These are phyloP conservation scores for Aspergillaceae sp. DNA, from an alignment of 2,329 filamentous ascomycete genomes.

Conservation along the genomic window DNA sequence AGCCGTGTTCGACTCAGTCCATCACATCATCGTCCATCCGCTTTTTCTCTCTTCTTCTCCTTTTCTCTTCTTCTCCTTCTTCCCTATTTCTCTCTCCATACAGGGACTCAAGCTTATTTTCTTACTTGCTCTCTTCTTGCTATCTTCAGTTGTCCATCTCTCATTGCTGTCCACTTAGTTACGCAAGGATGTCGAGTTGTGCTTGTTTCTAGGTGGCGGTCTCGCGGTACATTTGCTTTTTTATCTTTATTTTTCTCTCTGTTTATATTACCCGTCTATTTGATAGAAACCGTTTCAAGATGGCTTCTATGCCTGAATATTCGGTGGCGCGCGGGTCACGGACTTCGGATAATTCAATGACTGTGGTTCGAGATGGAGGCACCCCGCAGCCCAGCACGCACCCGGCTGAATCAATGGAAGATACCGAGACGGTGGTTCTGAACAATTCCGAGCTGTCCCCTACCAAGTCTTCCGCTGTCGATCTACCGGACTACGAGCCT, in stretches of 20 bases:
- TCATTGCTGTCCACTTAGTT: background rate
- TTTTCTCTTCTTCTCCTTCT: background rate
- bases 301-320: slow-evolving; percentile 29
- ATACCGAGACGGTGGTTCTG: slow-evolving; percentile 24
- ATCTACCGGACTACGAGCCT: slow-evolving; percentile 25
- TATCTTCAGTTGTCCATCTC: background rate
- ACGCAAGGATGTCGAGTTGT: background rate
- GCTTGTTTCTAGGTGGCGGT: background rate
- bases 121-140: background rate
- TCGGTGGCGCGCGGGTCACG: slow-evolving; percentile 20
- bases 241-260: background rate
- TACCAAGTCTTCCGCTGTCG: slow-evolving; percentile 5
- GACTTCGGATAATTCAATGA: slow-evolving; percentile 17
- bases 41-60: background rate
- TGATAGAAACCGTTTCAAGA: slow-evolving; percentile 9
- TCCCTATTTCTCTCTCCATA: background rate
- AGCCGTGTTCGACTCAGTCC: background rate
- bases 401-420: slow-evolving; percentile 14
- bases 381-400: slow-evolving; percentile 1
- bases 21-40: background rate
- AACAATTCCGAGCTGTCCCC: slow-evolving; percentile 15
- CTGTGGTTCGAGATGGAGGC: slow-evolving; percentile 10
- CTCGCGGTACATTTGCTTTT: background rate
- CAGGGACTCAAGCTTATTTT: background rate
- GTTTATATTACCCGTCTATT: background rate